phyloP scores from a whole-genome alignment of 208 protist genomes.

The Leishmania lainsoni region DNA sequence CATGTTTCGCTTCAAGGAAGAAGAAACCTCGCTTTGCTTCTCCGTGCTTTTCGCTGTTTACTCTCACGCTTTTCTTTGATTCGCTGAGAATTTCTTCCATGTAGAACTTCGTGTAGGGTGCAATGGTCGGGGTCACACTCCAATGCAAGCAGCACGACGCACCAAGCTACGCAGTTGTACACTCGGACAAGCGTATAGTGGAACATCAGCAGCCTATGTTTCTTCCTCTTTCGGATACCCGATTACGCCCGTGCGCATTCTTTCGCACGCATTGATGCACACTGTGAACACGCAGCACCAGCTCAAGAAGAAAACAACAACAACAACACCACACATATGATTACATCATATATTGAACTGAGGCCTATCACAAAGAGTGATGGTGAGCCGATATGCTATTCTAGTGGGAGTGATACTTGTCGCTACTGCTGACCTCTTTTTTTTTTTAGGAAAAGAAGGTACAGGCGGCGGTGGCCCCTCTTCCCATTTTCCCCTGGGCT shows the following conservation, averaged over 20 bases:
- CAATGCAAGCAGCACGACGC: neutral
- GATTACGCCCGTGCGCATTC: neutral
- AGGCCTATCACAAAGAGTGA: neutral
- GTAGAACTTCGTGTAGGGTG: neutral
- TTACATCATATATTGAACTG: neutral
- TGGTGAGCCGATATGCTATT: neutral
- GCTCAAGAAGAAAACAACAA: neutral
- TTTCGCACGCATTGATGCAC: neutral
- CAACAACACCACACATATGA: no score
- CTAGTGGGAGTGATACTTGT: neutral
- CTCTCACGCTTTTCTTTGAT: constrained; percentile 15
- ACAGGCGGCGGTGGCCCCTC: neutral
- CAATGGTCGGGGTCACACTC: neutral
- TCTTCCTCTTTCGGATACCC: constrained; percentile 13
- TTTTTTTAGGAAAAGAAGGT: neutral
- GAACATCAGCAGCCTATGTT: neutral
- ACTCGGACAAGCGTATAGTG: neutral
- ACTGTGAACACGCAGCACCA: neutral
- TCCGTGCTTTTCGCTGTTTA: neutral
- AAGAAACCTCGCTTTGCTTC: neutral
- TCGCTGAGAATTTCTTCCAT: constrained; percentile 11
- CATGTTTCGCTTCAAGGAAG: neutral
- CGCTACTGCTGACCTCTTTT: neutral
- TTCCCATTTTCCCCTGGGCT: neutral
- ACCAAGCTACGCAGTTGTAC: neutral